A percentile compares a stretch with the other conserved stretches of the same genome.
phyloP scores from a whole-genome alignment of 768 basidiomycete genomes.

The Psilocybe tampanensis region DNA sequence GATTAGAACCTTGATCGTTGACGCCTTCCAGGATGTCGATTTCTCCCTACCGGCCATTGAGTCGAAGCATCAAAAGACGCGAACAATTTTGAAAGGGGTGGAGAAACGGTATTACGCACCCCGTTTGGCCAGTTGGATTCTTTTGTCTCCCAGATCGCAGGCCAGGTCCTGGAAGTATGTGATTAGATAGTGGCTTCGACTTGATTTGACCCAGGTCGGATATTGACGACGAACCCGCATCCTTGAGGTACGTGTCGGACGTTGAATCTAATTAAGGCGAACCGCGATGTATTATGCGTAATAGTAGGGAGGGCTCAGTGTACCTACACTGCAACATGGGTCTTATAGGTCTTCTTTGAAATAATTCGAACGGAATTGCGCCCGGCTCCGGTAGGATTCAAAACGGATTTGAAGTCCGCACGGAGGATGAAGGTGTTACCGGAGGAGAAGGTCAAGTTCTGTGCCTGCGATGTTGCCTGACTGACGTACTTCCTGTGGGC shows the following conservation, averaged over 20 bases:
- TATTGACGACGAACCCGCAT: slow-evolving; percentile 27
- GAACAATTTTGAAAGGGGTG: not conserved
- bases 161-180: slow-evolving; percentile 32
- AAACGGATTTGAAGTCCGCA: slow-evolving; percentile 47
- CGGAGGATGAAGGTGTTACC: slow-evolving; percentile 53
- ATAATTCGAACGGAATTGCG: slow-evolving; percentile 56
- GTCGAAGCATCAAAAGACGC: slow-evolving; percentile 23
- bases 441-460: slow-evolving; percentile 56
- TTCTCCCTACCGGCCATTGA: slow-evolving; percentile 30
- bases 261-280: slow-evolving; percentile 27
- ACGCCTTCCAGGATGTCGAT: slow-evolving; percentile 40
- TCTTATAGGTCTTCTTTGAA: slow-evolving; percentile 50
- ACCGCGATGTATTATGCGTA: too few relatives aligned
- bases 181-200: not conserved
- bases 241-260: slow-evolving; percentile 37
- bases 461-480: slow-evolving; percentile 37
- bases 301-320: not conserved
- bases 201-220: not conserved
- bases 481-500: slow-evolving; percentile 44
- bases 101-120: slow-evolving; percentile 16
- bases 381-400: slow-evolving; percentile 48
- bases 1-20: slow-evolving; percentile 34
- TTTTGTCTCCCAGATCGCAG: slow-evolving; percentile 55
- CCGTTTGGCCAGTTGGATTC: slow-evolving; percentile 49
- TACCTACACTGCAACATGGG: slow-evolving; percentile 52